Base-by-base conservation (phyloP, 2,329 filamentous ascomycete species). In the Coccinonectria pachysandricola region DNA sequence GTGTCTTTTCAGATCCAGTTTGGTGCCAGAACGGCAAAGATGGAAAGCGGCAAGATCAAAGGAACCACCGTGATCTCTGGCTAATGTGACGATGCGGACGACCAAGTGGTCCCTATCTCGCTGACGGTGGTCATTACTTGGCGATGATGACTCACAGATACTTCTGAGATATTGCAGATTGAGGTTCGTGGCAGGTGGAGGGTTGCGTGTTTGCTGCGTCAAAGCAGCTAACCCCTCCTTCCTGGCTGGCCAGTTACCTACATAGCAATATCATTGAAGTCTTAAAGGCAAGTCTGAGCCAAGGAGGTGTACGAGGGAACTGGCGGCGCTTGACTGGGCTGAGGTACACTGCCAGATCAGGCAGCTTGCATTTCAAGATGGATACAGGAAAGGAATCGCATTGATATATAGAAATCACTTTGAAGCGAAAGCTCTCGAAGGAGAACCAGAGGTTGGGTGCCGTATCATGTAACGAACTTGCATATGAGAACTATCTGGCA, bases 1-100 rank as follows among this genome's bases (percentile, higher is more conserved):
- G 24, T 23, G 22, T 15, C n/a, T 13, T 15, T 14, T 19, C 13
- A 79, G 75, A 86, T 87, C 31, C 83, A 91, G 54, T 91, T 91
- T 46, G 83, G 83, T 9, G 75, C 83, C 3, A 65, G 81, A 40
- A 87, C 82, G 4, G 83, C 83, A 9, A 91, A 87, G 59, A 87
- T 88, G 75, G 77, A 85, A 48, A 70, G 60, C 30, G 69, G 73
- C 4, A 72, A 63, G 44, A 69, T 69, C 8, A 85, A 79, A 44
- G 81, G 81, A 1, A 85, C 81, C 4, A 69, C 74, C 23, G 42
- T 71, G 6, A 62, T 78, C 34, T 42, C 41, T 9, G 56, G 59
- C 10, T 66, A 42, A 65, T 15, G 17, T 8, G 14, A 3, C 9
- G 8, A 14, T 10, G 23, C 17, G 8, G 19, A 19, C 26, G 27